These are phyloP conservation scores for Kickxella alabastrina DNA, from an alignment of 192 early-diverging fungal species.

Conservation along the genomic window DNA sequence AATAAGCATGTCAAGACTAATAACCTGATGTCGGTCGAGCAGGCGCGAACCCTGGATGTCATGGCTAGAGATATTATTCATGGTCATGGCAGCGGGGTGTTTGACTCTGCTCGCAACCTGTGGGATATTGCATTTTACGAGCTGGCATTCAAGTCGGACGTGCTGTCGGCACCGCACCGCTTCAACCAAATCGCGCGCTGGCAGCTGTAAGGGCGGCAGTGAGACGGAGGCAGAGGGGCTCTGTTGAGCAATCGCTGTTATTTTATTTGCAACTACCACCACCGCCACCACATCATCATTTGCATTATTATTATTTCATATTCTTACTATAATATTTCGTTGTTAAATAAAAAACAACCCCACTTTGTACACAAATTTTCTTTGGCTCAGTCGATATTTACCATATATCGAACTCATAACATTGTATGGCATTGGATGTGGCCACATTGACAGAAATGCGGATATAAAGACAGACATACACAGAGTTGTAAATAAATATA, in stretches of 20 bases:
- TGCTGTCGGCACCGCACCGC: conserved; percentile 23
- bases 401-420: too few species aligned
- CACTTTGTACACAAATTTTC: too few species aligned
- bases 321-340: background rate
- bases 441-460: too few species aligned
- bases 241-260: too few species aligned
- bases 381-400: too few species aligned
- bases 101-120: conserved; percentile 12
- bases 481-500: background rate
- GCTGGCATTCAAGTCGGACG: conserved; percentile 28
- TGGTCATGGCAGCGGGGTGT: background rate
- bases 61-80: conserved; percentile 23
- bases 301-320: background rate
- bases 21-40: conserved; percentile 12
- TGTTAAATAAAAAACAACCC: background rate
- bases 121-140: conserved; percentile 50
- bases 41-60: conserved; percentile 9
- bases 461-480: too few species aligned
- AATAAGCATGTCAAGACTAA: conserved; percentile 38
- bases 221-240: too few species aligned
- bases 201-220: conserved; percentile 32
- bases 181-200: conserved; percentile 48
- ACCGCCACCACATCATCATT: too few species aligned
- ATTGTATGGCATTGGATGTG: too few species aligned
- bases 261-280: background rate